A percentile compares a stretch with the other conserved stretches of the same genome.
These are phyloP conservation scores for Phytophthora fragariaefolia DNA, from an alignment of 352 stramenopile species.

Conservation along the genomic window DNA sequence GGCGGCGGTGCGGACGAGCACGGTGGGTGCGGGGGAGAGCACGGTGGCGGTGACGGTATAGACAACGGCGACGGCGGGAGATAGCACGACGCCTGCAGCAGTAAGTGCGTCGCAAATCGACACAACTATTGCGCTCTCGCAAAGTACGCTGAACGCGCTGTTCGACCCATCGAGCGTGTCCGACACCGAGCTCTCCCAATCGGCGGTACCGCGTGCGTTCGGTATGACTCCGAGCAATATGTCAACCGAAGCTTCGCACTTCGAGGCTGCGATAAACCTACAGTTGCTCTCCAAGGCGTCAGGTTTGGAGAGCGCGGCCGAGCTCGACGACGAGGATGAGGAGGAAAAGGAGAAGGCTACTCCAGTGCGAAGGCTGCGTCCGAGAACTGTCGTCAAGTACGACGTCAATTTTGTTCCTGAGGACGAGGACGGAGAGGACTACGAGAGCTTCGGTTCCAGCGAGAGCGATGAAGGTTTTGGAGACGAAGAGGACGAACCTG, in stretches of 20 bases:
- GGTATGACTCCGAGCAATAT: conserved; percentile 9
- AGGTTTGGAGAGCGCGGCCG: not conserved
- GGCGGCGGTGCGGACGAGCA: not conserved
- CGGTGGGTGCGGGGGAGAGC: too few species aligned
- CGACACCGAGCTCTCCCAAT: conserved; percentile 23
- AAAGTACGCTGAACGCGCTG: conserved; percentile 11
- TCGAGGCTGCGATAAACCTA: not conserved
- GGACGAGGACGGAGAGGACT: not conserved
- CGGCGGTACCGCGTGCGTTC: conserved; percentile 13
- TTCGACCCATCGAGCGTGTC: conserved; percentile 7
- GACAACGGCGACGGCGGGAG: too few species aligned
- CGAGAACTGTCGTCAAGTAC: too few species aligned
- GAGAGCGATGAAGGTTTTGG: not conserved
- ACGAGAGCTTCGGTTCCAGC: conserved; percentile 1
- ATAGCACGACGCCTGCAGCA: too few species aligned
- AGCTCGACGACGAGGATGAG: too few species aligned
- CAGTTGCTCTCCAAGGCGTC: conserved; percentile 9
- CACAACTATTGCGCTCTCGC: conserved; percentile 14
- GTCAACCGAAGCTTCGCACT: not conserved
- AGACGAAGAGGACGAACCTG: conserved; percentile 1
- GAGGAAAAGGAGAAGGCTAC: not conserved
- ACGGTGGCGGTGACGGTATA: not conserved
- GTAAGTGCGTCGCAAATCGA: conserved; percentile 20
- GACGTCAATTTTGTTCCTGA: conserved; percentile 11
- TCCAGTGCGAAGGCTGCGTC: too few species aligned